Percentiles rank a stretch among this genome's conserved stretches.
These are phyloP conservation scores for Blastobotrys apis DNA, from an alignment of 1,139 yeast species.

Conservation along the genomic window DNA sequence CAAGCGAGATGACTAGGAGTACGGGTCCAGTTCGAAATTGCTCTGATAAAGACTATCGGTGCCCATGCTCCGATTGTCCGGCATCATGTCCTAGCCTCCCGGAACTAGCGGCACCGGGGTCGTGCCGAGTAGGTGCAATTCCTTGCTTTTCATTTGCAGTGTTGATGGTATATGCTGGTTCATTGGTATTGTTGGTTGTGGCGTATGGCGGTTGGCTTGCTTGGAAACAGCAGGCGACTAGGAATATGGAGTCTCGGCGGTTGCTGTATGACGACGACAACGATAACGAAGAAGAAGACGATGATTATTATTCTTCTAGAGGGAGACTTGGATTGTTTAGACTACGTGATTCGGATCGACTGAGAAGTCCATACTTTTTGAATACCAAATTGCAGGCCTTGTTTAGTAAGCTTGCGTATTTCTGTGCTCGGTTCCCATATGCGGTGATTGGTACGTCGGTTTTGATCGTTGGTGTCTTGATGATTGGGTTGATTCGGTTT, in stretches of 20 bases:
- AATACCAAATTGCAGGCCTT: conserved; percentile 43
- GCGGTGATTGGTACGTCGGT: conserved; percentile 48
- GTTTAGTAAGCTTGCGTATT: conserved; percentile 48
- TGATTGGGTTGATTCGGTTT: conserved; percentile 51
- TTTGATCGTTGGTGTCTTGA: conserved; percentile 43
- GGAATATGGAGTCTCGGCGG: conserved; percentile 21
- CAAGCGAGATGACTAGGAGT: conserved; percentile 29
- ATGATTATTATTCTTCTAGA: conserved; percentile 18
- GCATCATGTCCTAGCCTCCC: conserved; percentile 69
- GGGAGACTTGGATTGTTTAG: conserved; percentile 7
- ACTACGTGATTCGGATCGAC: conserved; percentile 20
- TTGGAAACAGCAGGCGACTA: conserved; percentile 17
- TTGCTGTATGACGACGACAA: conserved; percentile 23
- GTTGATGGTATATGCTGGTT: conserved; percentile 46
- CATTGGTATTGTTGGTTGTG: conserved; percentile 41
- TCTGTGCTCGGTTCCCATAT: conserved; percentile 46
- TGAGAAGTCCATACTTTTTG: conserved; percentile 38
- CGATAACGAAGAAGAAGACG: conserved; percentile 29
- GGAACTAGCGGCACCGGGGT: conserved; percentile 33
- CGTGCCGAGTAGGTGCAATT: conserved; percentile 56
- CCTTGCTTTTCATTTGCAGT: conserved; percentile 73
- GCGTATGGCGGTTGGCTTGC: conserved; percentile 29
- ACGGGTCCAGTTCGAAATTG: conserved; percentile 49
- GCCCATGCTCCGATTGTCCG: conserved; percentile 92
- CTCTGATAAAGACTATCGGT: conserved; percentile 58